Percentiles rank a stretch among this genome's conserved stretches.
Evolutionary conservation across 768 basidiomycete species (phyloP).

Genomic region (Mycena amicta): DNA sequence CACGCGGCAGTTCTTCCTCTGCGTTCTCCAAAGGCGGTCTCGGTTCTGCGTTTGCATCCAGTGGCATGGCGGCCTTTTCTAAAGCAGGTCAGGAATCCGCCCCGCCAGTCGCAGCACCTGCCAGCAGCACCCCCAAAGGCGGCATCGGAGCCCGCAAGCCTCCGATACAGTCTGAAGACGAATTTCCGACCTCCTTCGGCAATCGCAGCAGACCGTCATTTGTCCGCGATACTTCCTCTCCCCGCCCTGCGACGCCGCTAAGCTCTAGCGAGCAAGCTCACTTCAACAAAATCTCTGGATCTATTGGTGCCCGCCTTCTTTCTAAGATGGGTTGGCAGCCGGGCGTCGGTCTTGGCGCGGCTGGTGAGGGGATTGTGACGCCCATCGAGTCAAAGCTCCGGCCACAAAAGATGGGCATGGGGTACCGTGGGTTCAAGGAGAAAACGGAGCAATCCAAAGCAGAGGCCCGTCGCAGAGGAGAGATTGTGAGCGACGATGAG

Average conservation of each 20-base stretch:
- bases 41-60: slow-evolving; percentile 18
- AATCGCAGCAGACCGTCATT: slow-evolving; percentile 42
- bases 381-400: slow-evolving; percentile 86
- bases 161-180: no score
- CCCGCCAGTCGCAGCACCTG: no score
- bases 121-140: no score
- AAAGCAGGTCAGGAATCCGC: slow-evolving; percentile 15
- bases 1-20: slow-evolving; percentile 13
- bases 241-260: slow-evolving; percentile 55
- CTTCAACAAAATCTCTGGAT: slow-evolving; percentile 74
- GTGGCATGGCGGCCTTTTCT: slow-evolving; percentile 20
- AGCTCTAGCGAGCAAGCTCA: slow-evolving; percentile 73
- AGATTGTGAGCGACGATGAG: slow-evolving; percentile 75
- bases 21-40: slow-evolving; percentile 20
- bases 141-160: no score
- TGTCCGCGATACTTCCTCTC: slow-evolving; percentile 52
- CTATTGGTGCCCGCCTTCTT: slow-evolving; percentile 88
- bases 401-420: slow-evolving; percentile 86
- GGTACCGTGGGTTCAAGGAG: slow-evolving; percentile 85
- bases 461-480: slow-evolving; percentile 78
- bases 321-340: slow-evolving; percentile 95
- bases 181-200: slow-evolving; percentile 47
- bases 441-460: slow-evolving; percentile 82
- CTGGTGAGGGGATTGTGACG: slow-evolving; percentile 81
- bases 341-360: slow-evolving; percentile 75